phyloP scores from a whole-genome alignment of 108 stramenopile genomes.

The Epithemia pelagica region DNA sequence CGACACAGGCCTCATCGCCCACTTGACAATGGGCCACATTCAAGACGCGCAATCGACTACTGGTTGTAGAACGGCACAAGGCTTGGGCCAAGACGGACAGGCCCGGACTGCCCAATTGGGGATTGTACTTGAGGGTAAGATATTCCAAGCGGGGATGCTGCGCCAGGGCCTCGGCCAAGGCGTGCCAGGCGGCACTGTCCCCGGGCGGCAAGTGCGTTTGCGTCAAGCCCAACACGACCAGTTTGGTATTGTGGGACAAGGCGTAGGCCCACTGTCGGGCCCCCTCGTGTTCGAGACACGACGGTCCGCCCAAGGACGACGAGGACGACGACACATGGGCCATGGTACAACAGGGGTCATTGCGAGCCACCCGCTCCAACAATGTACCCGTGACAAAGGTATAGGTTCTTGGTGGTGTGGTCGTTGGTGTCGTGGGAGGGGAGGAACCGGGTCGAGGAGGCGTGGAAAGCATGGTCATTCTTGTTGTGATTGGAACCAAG shows the following conservation, averaged over 20 bases:
- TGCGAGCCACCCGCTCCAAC: too few relatives aligned
- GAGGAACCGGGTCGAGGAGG: too few relatives aligned
- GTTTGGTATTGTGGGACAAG: background rate
- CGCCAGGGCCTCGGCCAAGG: background rate
- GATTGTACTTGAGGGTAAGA: background rate
- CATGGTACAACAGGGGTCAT: background rate
- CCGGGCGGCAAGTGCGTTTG: background rate
- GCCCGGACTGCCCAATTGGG: background rate
- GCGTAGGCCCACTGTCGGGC: background rate
- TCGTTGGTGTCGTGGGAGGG: too few relatives aligned
- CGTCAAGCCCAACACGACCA: background rate
- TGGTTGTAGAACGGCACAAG: background rate
- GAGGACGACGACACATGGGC: too few relatives aligned
- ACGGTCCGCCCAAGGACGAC: background rate
- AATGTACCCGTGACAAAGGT: too few relatives aligned
- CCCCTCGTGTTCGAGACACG: background rate
- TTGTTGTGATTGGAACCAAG: too few relatives aligned
- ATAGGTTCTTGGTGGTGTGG: too few relatives aligned
- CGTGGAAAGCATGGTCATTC: too few relatives aligned
- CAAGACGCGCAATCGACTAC: background rate
- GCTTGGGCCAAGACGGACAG: background rate
- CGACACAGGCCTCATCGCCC: background rate
- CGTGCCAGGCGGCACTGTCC: background rate
- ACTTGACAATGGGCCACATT: background rate
- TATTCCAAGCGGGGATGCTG: background rate